A percentile compares a stretch with the other conserved stretches of the same genome.
Conservation (phyloP, 257 asterid genomes). For the Penstemon barbatus region DNA sequence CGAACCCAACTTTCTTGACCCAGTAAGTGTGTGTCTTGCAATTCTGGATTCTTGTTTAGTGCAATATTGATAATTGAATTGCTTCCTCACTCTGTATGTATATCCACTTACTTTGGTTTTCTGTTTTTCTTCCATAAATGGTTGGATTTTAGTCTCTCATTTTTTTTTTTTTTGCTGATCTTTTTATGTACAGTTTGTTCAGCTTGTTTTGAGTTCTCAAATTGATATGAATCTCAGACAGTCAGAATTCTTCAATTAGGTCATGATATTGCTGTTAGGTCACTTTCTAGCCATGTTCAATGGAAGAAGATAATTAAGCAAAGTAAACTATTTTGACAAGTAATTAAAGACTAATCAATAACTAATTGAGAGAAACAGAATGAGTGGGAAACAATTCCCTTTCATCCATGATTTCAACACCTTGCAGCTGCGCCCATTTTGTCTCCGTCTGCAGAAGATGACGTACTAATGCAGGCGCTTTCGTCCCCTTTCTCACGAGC, state of each 20-base stretch:
- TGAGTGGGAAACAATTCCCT: no score
- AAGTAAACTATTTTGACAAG: no score
- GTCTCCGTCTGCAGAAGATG: no score
- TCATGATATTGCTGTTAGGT: neutral
- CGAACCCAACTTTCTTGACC: slow-evolving; percentile 77
- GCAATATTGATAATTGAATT: neutral
- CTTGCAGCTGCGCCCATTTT: no score
- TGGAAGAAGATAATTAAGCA: neutral
- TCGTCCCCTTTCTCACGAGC: no score
- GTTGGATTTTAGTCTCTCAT: neutral
- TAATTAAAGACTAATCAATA: no score
- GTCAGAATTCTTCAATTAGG: neutral
- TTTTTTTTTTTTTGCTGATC: neutral
- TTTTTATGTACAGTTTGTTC: slow-evolving; percentile 1
- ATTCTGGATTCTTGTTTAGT: neutral
- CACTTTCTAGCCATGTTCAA: neutral
- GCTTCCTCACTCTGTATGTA: neutral
- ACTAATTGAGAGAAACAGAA: no score
- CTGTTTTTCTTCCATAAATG: neutral
- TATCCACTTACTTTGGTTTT: neutral
- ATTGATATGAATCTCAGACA: neutral
- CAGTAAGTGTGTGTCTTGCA: slow-evolving; percentile 40
- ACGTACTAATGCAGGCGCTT: no score
- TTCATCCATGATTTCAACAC: no score
- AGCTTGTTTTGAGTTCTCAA: neutral